These are phyloP conservation scores for Tolypocladium guangdongense DNA, from an alignment of 2,329 filamentous ascomycete species.

Conservation along the genomic window DNA sequence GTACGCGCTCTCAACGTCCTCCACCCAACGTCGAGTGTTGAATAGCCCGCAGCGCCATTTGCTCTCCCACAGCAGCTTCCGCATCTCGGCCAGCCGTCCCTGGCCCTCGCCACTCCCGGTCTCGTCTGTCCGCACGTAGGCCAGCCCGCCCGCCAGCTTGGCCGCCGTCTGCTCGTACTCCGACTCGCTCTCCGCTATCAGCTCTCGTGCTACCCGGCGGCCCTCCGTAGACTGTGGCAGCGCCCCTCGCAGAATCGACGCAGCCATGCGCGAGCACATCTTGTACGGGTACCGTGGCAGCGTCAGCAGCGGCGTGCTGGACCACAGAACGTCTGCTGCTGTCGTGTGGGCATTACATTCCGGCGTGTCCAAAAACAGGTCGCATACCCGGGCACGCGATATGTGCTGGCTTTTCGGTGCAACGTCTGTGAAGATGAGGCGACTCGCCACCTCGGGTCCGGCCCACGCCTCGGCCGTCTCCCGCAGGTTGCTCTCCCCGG, in stretches of 20 bases:
- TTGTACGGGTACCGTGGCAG: conserved; percentile 90
- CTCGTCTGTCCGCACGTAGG: conserved; percentile 36
- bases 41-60: conserved; percentile 85
- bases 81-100: conserved; percentile 68
- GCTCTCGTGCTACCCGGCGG: conserved; percentile 53
- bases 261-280: conserved; percentile 98
- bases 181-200: conserved; percentile 68
- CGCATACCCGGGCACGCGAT: conserved; percentile 78
- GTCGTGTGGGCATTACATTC: conserved; percentile 98
- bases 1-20: conserved; percentile 80
- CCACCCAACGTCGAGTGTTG: conserved; percentile 83
- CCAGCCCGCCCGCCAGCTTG: conserved; percentile 50
- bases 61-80: conserved; percentile 70
- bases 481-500: conserved; percentile 77
- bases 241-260: conserved; percentile 84
- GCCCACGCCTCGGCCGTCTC: conserved; percentile 77
- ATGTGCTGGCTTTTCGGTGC: conserved; percentile 94
- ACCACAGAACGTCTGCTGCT: conserved; percentile 93
- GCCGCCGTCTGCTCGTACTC: conserved; percentile 77
- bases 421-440: conserved; percentile 92
- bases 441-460: conserved; percentile 69
- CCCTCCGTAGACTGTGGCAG: conserved; percentile 65
- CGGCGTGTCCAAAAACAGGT: conserved; percentile 91
- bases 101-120: conserved; percentile 39
- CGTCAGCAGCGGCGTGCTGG: conserved; percentile 84